Evolutionary conservation across 169 alveolate genomes (phyloP), one percentile per base, ranked within the genome.

Genomic region (Babesia bigemina): DNA sequence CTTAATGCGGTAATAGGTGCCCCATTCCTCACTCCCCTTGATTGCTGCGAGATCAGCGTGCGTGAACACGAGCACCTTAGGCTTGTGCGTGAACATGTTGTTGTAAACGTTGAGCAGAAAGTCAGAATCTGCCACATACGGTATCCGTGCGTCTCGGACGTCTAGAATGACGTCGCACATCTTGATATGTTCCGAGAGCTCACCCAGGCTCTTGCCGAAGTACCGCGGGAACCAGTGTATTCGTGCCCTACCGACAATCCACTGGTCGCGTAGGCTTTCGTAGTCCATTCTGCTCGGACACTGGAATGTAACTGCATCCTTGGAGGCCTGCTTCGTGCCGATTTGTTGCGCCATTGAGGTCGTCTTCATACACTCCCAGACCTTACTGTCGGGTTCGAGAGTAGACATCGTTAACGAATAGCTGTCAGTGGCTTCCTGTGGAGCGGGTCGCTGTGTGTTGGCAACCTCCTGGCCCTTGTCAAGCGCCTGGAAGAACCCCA

Each of bases 21-120:
- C 91, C 94, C 94, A 89, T n/a, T 89, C 92, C 52, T 82, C 91
- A 33, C 58, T 82, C 6, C 90, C 94, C 28, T 52, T 55, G 17
- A 53, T n/a, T 14, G 92, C 71, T 0, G 90, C 71, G n/a, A 63
- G 69, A 56, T 89, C 94, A 24, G 87, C 81, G 45, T 86, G 88
- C 16, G 94, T 89, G 63, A 83, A 89, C 8, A 89, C 94, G 48
- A 82, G 63, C 28, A 86, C 75, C 28, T 66, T 82, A 0, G 94
- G 94, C 53, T 86, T 89, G 36, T 78, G 86, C 17, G 94, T 85
- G 55, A 75, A 66, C 63, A 85, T 71, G 59, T 78, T 72, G 60
- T 82, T 73, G 77, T 75, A 89, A 16, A 89, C 76, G 67, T 89
- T 86, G 29, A 89, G 45, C 52, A 89, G 75, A 52, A 70, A 77